These are phyloP conservation scores for Ascochyta viciae-villosae DNA, from an alignment of 2,329 filamentous ascomycete species.

Conservation along the genomic window DNA sequence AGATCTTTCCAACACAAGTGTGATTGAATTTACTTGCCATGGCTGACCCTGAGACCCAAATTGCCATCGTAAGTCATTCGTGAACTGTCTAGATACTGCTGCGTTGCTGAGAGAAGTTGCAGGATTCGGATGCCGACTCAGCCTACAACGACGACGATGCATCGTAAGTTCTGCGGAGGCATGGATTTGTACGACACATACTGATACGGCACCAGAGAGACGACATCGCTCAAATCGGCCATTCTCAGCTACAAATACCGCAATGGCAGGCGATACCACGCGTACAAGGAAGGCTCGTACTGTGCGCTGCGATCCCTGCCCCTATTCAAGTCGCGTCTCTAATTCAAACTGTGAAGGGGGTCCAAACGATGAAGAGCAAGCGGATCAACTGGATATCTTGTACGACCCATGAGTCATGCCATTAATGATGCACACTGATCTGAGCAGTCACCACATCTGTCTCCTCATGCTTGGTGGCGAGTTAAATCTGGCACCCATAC, in stretches of 20 bases:
- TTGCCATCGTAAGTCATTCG: constrained; percentile 20
- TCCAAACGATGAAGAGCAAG: constrained; percentile 47
- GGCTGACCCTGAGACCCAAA: constrained; percentile 27
- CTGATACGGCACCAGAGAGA: constrained; percentile 24
- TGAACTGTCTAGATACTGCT: neutral
- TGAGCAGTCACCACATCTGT: constrained; percentile 34
- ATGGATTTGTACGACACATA: neutral
- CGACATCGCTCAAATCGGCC: constrained; percentile 33
- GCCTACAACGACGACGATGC: constrained; percentile 28
- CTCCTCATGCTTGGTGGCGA: constrained; percentile 34
- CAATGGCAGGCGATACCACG: constrained; percentile 40
- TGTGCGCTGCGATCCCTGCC: constrained; percentile 13
- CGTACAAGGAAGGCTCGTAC: constrained; percentile 36
- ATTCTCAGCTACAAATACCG: constrained; percentile 36
- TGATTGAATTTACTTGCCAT: constrained; percentile 12
- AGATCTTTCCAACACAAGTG: neutral
- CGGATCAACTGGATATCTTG: constrained; percentile 52
- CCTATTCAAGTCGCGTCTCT: neutral
- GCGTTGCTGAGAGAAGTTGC: constrained; percentile 2
- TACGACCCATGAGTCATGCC: constrained; percentile 5
- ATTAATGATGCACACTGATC: neutral
- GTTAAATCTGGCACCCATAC: constrained; percentile 32
- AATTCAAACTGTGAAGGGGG: constrained; percentile 21
- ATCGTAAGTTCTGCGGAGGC: constrained; percentile 19
- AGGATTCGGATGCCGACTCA: constrained; percentile 30